Evolutionary conservation across 2,329 filamentous ascomycete genomes (phyloP), one percentile per base, ranked within the genome.

Genomic region (Hortaea werneckii): DNA sequence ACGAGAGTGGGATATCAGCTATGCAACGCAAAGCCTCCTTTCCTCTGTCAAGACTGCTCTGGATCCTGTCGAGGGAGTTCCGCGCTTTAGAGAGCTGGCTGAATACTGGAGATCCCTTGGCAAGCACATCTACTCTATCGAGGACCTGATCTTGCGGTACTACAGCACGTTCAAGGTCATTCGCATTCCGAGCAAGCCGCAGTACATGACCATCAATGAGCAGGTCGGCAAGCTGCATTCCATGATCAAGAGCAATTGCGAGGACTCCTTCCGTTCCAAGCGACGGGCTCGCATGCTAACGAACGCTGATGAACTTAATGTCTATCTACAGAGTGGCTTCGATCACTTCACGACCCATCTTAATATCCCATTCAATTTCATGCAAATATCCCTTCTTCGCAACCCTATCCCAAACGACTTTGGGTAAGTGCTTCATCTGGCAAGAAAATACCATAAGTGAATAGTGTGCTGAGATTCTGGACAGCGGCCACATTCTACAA

Each of bases 301-400:
- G 10, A 67, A 69, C 35, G 64, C 67, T 1, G 69, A 72, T 10
- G 64, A 72, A 13, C 56, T 77, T 5, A 66, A 75, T 35, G 52
- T 60, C 0, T 75, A 75, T 51, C 57, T 77, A 1, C 67, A 74
- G 51, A 64, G 58, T 27, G 74, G 70, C 0, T 76, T 75, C 51
- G 67, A 73, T 40, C 74, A 77, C 49, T 77, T 74, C 45, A 61
- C 70, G 2, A 58, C 57, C 1, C 60, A 66, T 35, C 56, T 75
- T 4, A 63, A 72, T 40, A 58, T 57, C 0, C 70, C 74, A 4
- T 77, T 77, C 54, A 69, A 77, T 51, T 76, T 77, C 50, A 67
- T 76, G 34, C 58, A 71, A 41, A 67, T 67, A 4, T 67, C 72
- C 1, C 65, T 71, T 6, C 54, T 58, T 3, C 65, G 67, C 34